Evolutionary conservation across 176 grass and related monocot genomes (phyloP), one percentile per base, ranked within the genome.

Genomic region (Hordeum marinum): DNA sequence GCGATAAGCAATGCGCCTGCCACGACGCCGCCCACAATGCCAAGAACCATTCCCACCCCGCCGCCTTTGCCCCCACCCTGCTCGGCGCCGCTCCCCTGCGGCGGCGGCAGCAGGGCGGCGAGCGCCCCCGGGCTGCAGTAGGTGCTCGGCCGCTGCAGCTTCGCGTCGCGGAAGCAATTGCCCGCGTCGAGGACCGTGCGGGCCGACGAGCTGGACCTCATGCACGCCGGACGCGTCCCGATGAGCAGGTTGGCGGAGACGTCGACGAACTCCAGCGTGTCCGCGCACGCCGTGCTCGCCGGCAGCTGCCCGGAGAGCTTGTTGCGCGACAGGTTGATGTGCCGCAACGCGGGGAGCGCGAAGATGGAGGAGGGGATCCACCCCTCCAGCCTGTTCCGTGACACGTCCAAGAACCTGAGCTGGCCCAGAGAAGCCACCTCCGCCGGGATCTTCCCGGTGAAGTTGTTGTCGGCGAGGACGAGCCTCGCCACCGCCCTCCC

Each of bases 211-310:
- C 84, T 87, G 15, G 88, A 83, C 17, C 83, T 39, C 78, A 99
- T 84, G 90, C 96, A 99, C 39, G 88, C 35, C 34, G 96, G 96
- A 26, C 82, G 90, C 50, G 50, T n/a, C 4, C 96, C 96, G 5
- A 85, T 82, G 55, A 99, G 78, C 76, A 88, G 88, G 89, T 99
- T 99, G 75, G 80, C 88, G 13, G 96, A 99, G 54, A 99, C 88
- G 45, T 99, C 91, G 0, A 94, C 78, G 77, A 92, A 92, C 63
- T 40, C 75, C n/a, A 99, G 92, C 31, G 32, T 48, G 25, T 5
- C 66, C 4, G 81, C 79, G 84, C 93, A 99, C 4, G 80, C 68
- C 32, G 89, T 84, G 45, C 37, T 73, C 9, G 86, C 65, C 0
- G 90, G 94, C 0, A 99, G 63, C 84, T 89, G 93, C 3, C 96